phyloP scores from a whole-genome alignment of 257 asterid species.

The Fraxinus pennsylvanica region DNA sequence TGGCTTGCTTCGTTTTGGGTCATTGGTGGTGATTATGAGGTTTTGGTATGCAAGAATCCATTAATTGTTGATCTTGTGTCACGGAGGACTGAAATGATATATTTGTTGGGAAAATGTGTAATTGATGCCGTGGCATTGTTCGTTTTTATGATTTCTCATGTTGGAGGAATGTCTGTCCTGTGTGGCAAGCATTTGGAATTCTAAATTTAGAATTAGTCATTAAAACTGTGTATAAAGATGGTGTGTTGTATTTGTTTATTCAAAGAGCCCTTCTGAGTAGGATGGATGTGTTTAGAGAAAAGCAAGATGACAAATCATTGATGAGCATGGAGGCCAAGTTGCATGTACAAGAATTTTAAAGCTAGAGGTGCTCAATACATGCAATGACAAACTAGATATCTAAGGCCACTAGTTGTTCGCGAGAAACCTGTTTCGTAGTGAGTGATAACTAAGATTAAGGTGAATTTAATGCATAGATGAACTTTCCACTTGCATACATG shows the following conservation, averaged over 20 bases:
- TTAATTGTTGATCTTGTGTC: background rate
- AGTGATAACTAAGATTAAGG: conserved; percentile 4
- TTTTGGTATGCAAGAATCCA: background rate
- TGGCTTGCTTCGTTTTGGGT: background rate
- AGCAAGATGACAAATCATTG: conserved; percentile 5
- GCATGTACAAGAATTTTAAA: background rate
- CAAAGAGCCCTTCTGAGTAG: conserved; percentile 1
- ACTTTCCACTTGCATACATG: background rate
- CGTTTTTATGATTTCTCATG: background rate
- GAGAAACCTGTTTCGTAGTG: background rate
- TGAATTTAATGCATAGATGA: background rate
- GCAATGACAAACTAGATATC: conserved; percentile 10
- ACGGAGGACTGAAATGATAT: background rate
- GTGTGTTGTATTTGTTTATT: conserved; percentile 7
- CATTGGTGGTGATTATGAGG: background rate
- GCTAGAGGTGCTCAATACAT: background rate
- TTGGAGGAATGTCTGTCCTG: background rate
- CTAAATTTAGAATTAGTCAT: conserved; percentile 1
- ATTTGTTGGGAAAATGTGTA: background rate
- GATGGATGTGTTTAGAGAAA: background rate
- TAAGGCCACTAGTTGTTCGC: conserved; percentile 15
- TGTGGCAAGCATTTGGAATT: background rate
- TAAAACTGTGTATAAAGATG: conserved; percentile 10
- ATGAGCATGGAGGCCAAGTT: background rate
- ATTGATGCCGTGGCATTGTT: background rate